phyloP scores from a whole-genome alignment of 1,284 basidiomycete species.

The Microstroma glucosiphilum region DNA sequence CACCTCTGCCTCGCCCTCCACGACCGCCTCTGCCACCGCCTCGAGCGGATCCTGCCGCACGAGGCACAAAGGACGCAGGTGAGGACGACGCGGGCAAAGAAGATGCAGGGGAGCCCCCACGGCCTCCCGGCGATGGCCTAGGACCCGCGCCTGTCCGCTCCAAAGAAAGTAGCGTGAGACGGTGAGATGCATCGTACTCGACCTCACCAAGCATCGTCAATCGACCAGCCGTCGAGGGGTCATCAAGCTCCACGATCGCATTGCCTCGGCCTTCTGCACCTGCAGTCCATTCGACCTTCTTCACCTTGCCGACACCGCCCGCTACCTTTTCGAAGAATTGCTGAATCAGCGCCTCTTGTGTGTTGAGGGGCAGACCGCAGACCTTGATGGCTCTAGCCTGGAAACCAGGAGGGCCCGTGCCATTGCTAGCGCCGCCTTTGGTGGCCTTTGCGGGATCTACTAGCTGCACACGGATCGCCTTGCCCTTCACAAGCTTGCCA shows the following conservation, averaged over 20 bases:
- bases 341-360: constrained; percentile 48
- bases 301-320: constrained; percentile 27
- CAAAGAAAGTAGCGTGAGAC: not conserved
- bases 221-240: not conserved
- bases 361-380: constrained; percentile 32
- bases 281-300: constrained; percentile 3
- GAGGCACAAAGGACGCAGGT: constrained; percentile 3
- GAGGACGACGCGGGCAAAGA: not conserved
- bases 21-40: not conserved
- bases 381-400: constrained; percentile 28
- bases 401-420: constrained; percentile 3
- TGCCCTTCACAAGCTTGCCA: constrained; percentile 31
- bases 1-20: not conserved
- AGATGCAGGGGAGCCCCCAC: not conserved
- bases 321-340: constrained; percentile 34
- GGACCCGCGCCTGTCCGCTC: not conserved
- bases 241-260: not conserved
- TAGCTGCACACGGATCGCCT: constrained; percentile 28
- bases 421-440: constrained; percentile 7
- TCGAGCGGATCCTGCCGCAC: not conserved
- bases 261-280: not conserved
- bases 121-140: not conserved
- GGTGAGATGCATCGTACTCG: not conserved
- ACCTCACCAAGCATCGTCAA: not conserved
- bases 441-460: not conserved